Base-by-base conservation (phyloP, 2,329 filamentous ascomycete species). In the Phialocephala sp. region DNA sequence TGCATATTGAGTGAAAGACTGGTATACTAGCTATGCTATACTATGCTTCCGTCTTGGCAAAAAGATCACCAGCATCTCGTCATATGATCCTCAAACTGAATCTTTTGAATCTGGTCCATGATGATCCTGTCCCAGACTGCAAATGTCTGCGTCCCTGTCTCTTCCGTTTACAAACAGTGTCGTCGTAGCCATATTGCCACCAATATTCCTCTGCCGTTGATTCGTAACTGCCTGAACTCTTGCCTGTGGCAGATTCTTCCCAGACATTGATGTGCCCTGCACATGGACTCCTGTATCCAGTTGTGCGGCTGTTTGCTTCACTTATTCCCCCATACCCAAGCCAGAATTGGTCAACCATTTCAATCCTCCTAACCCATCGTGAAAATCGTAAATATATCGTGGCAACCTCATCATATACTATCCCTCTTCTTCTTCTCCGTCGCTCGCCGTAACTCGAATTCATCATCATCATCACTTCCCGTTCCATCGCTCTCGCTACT, bases 401-500 rank as follows among this genome's bases (percentile, higher is more conserved):
- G 18, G 2, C 20, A 52, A 52, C 22, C n/a, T 11, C 27, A 32
- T 54, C 50, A 54, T 54, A 54, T 35, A 27, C 50, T 54, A 12
- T 32, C 50, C n/a, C 55, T 57, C 35, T 57, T 57, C 32, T 18
- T 22, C 20, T 39, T 20, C 20, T 39, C 14, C 35, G 4, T 22
- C 11, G 14, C 15, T 36, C 11, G n/a, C 9, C 36, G 14, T 15
- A 37, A 5, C n/a, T 39, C n/a, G 55, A 22, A 57, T 32, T 82
- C 81, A 61, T 84, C 81, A 60, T 83, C 81, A 72, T 80, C 82
- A 50, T 74, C 75, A 70, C 77, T 79, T 55, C 76, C 77, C 63
- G 83, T 83, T 39, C 79, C 79, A 57, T 86, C 84, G 71, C 83
- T 85, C 18, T 86, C 84, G 70, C 82, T 84, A 14, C 81, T 75